Evolutionary conservation across 805 yeast genomes (phyloP).

Genomic region (Helenozyma baotianmanensis): DNA sequence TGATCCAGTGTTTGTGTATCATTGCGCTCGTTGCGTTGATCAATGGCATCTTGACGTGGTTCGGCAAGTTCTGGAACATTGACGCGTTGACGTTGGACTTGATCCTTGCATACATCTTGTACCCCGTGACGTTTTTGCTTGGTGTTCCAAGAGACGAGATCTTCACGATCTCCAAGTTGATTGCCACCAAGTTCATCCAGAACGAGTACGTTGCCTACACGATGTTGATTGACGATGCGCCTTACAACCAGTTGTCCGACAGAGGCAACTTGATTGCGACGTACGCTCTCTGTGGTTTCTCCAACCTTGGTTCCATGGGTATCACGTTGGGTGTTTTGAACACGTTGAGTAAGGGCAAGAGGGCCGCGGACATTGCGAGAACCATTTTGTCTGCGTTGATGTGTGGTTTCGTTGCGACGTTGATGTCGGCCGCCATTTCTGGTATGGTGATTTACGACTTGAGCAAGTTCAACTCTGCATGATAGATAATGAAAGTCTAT

Average conservation of each 20-base stretch:
- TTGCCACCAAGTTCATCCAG: slow-evolving; percentile 56
- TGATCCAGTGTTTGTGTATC: slow-evolving; percentile 57
- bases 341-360: slow-evolving; percentile 48
- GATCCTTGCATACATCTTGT: slow-evolving; percentile 53
- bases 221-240: slow-evolving; percentile 36
- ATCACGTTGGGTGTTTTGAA: slow-evolving; percentile 58
- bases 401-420: slow-evolving; percentile 51
- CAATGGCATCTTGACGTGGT: slow-evolving; percentile 55
- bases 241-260: slow-evolving; percentile 43
- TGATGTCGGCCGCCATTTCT: slow-evolving; percentile 54
- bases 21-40: slow-evolving; percentile 54
- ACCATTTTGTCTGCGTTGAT: slow-evolving; percentile 46
- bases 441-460: slow-evolving; percentile 59
- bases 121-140: slow-evolving; percentile 56
- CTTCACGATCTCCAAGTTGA: slow-evolving; percentile 45
- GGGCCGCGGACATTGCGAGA: slow-evolving; percentile 43
- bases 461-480: slow-evolving; percentile 8
- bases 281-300: slow-evolving; percentile 59
- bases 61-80: slow-evolving; percentile 61
- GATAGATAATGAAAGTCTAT: no score
- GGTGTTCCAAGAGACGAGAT: slow-evolving; percentile 45
- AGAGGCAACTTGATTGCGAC: slow-evolving; percentile 56
- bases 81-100: slow-evolving; percentile 47
- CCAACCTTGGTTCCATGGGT: slow-evolving; percentile 59
- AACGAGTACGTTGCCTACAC: slow-evolving; percentile 56